Conservation (phyloP, 148 eudicot genomes). For the Nepenthes mirabilis region DNA sequence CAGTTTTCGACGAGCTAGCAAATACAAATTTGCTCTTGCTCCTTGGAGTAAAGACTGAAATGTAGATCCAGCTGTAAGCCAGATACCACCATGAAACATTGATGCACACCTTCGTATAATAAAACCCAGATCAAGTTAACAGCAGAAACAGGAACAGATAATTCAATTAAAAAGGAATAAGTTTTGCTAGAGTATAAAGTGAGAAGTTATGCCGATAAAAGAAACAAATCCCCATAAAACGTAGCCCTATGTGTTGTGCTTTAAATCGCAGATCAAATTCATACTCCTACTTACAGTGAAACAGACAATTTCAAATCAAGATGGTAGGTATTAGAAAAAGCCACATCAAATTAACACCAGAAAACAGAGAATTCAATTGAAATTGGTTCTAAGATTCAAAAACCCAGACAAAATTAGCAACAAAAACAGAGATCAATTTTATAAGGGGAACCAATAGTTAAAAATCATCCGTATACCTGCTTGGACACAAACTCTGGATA, state of each 20-base stretch:
- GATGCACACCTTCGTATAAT: conserved; percentile 25
- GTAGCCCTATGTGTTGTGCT: no score
- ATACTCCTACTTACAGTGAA: no score
- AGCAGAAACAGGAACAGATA: not conserved
- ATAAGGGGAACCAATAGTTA: not conserved
- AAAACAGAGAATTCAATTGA: not conserved
- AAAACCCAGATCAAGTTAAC: not conserved
- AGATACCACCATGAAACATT: conserved; percentile 58
- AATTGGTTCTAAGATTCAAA: not conserved
- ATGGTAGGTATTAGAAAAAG: not conserved
- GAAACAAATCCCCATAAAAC: no score
- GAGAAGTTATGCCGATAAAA: no score
- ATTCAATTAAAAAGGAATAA: not conserved
- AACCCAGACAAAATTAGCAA: not conserved
- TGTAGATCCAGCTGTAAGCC: conserved; percentile 20
- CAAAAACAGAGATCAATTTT: not conserved
- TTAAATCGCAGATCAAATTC: no score
- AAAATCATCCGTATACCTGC: conserved; percentile 16
- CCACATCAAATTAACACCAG: not conserved
- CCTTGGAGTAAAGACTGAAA: conserved; percentile 28
- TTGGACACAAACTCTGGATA: conserved; percentile 45
- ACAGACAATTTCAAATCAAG: no score
- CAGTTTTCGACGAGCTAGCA: conserved; percentile 30
- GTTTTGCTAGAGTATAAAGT: not conserved
- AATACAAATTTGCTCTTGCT: conserved; percentile 28